Evolutionary conservation across 345 rosid species (phyloP).

Genomic region (Excoecaria cochinchinensis): DNA sequence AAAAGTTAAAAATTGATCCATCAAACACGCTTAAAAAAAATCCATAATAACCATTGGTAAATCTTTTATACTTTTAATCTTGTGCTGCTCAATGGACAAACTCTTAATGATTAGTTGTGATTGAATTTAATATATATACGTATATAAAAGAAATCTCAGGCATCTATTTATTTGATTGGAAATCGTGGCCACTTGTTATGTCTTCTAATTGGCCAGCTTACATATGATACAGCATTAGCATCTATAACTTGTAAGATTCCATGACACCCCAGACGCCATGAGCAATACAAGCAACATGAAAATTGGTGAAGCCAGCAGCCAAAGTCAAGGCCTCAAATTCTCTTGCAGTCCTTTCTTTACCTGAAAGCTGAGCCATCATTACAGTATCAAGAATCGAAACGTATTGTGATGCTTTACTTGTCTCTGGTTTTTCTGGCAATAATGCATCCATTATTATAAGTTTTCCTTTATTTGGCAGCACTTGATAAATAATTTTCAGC

Average conservation of each 20-base stretch:
- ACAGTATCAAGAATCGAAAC: constrained; percentile 19
- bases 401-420: constrained; percentile 20
- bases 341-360: constrained; percentile 27
- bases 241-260: constrained; percentile 2
- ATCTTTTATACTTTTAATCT: too few species aligned
- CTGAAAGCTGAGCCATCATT: constrained; percentile 25
- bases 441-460: constrained; percentile 18
- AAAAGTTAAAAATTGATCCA: too few species aligned
- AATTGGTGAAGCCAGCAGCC: constrained; percentile 24
- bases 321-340: constrained; percentile 19
- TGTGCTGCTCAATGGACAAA: too few species aligned
- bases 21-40: too few species aligned
- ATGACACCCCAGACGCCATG: constrained; percentile 25
- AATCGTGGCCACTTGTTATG: too few species aligned
- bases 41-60: too few species aligned
- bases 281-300: constrained; percentile 19
- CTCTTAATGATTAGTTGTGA: too few species aligned
- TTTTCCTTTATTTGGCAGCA: constrained; percentile 22
- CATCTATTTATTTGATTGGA: too few species aligned
- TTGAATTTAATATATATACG: too few species aligned
- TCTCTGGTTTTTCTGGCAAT: constrained; percentile 23
- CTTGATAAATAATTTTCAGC: constrained; percentile 19
- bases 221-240: too few species aligned
- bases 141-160: too few species aligned
- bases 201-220: too few species aligned